Evolutionary conservation across 148 eudicot species (phyloP).

Genomic region (Rhododendron kiyosumense): DNA sequence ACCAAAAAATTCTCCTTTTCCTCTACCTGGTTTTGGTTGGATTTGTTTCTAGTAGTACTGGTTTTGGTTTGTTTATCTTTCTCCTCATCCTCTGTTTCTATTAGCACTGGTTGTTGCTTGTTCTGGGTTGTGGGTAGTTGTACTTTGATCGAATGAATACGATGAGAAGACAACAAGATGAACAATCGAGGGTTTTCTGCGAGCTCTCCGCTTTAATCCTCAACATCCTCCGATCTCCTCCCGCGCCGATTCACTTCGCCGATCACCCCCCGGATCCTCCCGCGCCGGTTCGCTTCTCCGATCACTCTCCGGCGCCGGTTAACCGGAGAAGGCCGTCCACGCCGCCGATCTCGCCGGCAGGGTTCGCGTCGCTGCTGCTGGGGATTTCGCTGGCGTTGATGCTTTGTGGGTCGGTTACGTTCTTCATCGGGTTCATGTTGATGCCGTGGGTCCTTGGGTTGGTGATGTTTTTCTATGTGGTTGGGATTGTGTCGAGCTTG

Average conservation of each 20-base stretch:
- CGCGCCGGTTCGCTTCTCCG: background rate
- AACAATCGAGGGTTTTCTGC: conserved; percentile 53
- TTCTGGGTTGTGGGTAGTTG: background rate
- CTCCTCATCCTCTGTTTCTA: background rate
- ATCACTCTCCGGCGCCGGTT: background rate
- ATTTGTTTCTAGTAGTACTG: no score
- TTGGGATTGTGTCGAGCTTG: conserved; percentile 63
- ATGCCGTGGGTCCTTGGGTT: conserved; percentile 94
- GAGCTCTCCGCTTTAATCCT: conserved; percentile 64
- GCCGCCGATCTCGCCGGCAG: conserved; percentile 73
- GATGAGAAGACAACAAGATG: conserved; percentile 49
- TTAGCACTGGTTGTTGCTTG: background rate
- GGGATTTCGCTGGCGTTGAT: conserved; percentile 81
- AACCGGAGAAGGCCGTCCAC: conserved; percentile 6
- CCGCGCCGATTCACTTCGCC: conserved; percentile 39
- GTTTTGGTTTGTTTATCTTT: background rate
- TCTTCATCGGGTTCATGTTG: conserved; percentile 81
- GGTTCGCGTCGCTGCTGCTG: conserved; percentile 81
- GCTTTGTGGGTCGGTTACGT: conserved; percentile 93
- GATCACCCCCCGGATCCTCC: conserved; percentile 8
- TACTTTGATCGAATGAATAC: background rate
- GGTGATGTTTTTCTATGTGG: conserved; percentile 75
- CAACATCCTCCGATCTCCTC: conserved; percentile 63
- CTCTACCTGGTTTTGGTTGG: background rate
- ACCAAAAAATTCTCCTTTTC: background rate